Base-by-base conservation (phyloP, 805 yeast species). In the Metschnikowia hibisci region DNA sequence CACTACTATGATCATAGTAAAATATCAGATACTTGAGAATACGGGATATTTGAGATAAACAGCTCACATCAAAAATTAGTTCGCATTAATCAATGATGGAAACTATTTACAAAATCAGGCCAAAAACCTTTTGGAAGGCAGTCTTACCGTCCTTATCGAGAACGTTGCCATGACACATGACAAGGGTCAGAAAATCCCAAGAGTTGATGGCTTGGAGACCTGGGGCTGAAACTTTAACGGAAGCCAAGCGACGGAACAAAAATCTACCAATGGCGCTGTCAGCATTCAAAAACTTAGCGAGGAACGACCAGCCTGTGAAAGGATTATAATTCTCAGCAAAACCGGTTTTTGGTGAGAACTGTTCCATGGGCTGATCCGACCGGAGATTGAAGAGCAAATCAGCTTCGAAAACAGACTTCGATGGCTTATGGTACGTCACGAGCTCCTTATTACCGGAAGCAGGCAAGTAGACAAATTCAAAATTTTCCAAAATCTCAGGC, bases 391-490 rank as follows among this genome's bases (percentile, higher is more conserved):
- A 77, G 27, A 82, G 53, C 45, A 82, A 56, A 57, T 83, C 88
- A 11, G 82, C 88, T 51, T 74, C 79, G 46, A 76, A 66, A 14
- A 82, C 53, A 0, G 78, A 67, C 56, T 73, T 74, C 28, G 78
- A 63, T 11, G 59, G 57, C 34, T 64, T 66, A 54, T 78, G 78
- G 55, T 58, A 76, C 50, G 76, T 53, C 3, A 78, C 73, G 41
- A 83, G 60, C 57, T 83, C 89, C 55, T 74, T 70, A 59, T 82
- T 83, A n/a, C 52, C 58, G 53, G 78, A 84, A 4, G 63, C 58
- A 10, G 84, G 84, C 42, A 82, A 56, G 54, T 69, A 82, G 4
- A 80, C 72, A 46, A 82, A 77, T 53, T 79, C 76, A 44, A 81
- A 71, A 42, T 69, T 69, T 23, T 66, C 54, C 15, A 61, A 53